Evolutionary conservation across 495 filamentous ascomycete species (phyloP), one percentile per base, ranked within the genome.

Genomic region (Trichoderma erinaceum): DNA sequence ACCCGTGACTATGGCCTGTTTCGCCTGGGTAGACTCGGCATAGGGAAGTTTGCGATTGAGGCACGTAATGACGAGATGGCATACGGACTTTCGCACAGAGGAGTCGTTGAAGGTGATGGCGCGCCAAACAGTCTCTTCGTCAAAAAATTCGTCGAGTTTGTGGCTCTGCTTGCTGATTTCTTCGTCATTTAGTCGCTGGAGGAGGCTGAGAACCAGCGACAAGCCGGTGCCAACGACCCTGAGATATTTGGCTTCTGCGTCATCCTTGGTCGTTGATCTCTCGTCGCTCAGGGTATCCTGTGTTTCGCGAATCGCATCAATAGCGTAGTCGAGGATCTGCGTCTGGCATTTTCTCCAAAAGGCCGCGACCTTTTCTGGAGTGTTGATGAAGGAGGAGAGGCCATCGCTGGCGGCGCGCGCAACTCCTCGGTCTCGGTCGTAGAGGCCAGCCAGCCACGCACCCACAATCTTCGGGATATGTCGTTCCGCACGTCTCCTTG

Each of bases 391-490:
- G 6, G 80, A 82, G 7, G 83, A 83, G 21, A 97, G 80, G 0
- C 91, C 89, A 61, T 93, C 88, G 66, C 83, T 79, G n/a, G 93
- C 91, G 3, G 90, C 85, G 41, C 86, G 87, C 35, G 88, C 82
- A 1, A 90, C 90, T 16, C 81, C 80, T 65, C 86, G 86, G 74
- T 99, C 95, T 68, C 83, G 89, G 74, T 99, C 96, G 73, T 92
- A 94, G 2, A 88, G 82, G 15, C 96, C 94, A 35, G 89, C 89
- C 32, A 97, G 82, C 96, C 96, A 99, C 13, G 92, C 82, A 10
- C 91, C 92, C 25, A 92, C 87, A 41, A 96, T 82, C 35, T 85
- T 84, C 3, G 92, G 86, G 69, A 98, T 81, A 72, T 89, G 81
- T 71, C 86, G 91, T 44, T 88, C 91, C 71, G 96, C 87, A 66